Conservation (phyloP, 805 yeast genomes). For the Pichia cephalocereana region DNA sequence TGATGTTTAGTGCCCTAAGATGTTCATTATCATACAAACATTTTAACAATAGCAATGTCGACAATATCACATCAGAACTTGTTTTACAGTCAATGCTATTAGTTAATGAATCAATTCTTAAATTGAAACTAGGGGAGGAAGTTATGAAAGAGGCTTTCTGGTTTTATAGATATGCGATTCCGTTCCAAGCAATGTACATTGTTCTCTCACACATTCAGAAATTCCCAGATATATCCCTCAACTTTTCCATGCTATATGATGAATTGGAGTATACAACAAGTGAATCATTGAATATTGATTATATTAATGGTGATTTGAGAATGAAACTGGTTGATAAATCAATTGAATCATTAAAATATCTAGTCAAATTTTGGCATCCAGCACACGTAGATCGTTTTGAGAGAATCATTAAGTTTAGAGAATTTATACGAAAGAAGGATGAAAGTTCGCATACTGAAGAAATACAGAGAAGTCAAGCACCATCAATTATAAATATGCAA, state of each 20-base stretch:
- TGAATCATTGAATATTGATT: constrained; percentile 7
- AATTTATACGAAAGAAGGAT: background rate
- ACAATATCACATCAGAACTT: constrained; percentile 9
- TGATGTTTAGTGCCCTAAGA: constrained; percentile 12
- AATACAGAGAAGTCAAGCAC: background rate
- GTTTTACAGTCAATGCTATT: constrained; percentile 15
- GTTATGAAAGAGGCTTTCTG: constrained; percentile 10
- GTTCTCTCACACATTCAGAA: constrained; percentile 13
- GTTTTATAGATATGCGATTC: constrained; percentile 17
- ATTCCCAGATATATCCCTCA: constrained; percentile 8
- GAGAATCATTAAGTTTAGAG: constrained; percentile 10
- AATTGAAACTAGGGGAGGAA: constrained; percentile 12
- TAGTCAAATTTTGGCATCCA: constrained; percentile 13
- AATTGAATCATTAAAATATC: constrained; percentile 2
- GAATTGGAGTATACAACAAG: constrained; percentile 10
- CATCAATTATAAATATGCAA: background rate
- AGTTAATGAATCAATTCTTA: constrained; percentile 17
- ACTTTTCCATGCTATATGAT: constrained; percentile 7
- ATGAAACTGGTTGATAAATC: constrained; percentile 8
- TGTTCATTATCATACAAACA: constrained; percentile 4
- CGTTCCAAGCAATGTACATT: constrained; percentile 19
- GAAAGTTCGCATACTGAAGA: too few relatives aligned
- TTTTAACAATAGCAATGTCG: background rate
- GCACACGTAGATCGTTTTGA: constrained; percentile 11
- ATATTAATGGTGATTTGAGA: constrained; percentile 12